A percentile compares a stretch with the other conserved stretches of the same genome.
These are phyloP conservation scores for Globisporangium takayamanum DNA, from an alignment of 352 stramenopile species.

Conservation along the genomic window DNA sequence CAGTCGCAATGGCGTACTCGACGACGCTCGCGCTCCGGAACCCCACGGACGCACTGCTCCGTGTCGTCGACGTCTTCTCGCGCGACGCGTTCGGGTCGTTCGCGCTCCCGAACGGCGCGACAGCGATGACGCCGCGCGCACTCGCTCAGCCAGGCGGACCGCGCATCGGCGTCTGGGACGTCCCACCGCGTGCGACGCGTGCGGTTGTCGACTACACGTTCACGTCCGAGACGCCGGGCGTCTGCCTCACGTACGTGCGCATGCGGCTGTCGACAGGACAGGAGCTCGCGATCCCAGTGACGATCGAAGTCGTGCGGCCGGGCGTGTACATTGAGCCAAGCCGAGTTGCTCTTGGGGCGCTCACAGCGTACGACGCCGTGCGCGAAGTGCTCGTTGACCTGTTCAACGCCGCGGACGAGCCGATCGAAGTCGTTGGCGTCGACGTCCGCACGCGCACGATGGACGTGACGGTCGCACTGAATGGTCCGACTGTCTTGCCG, in stretches of 20 bases:
- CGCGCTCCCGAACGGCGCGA: conserved; percentile 1
- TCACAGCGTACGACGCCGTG: conserved; percentile 20
- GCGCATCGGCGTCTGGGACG: conserved; percentile 26
- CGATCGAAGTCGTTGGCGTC: conserved; percentile 34
- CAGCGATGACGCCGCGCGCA: conserved; percentile 1
- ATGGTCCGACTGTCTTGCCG: conserved; percentile 25
- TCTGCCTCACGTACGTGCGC: conserved; percentile 35
- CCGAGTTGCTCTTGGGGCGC: conserved; percentile 27
- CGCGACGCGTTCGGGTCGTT: conserved; percentile 32
- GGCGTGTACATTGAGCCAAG: conserved; percentile 32
- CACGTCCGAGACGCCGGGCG: conserved; percentile 13
- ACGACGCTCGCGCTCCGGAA: conserved; percentile 38
- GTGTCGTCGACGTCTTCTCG: conserved; percentile 42
- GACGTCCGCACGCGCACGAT: conserved; percentile 25
- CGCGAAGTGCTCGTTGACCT: conserved; percentile 27
- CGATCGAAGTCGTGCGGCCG: conserved; percentile 28
- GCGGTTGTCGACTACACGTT: conserved; percentile 35
- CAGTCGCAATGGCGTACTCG: conserved; percentile 22
- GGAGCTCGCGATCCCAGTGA: conserved; percentile 28
- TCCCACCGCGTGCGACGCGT: conserved; percentile 25
- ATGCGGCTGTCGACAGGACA: conserved; percentile 13
- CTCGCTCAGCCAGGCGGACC: background rate
- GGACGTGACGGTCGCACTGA: conserved; percentile 23
- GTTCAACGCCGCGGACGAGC: conserved; percentile 30
- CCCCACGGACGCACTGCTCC: conserved; percentile 28